Evolutionary conservation across 1,139 yeast species (phyloP), one percentile per base, ranked within the genome.

Genomic region (Yamadazyma mexicana): DNA sequence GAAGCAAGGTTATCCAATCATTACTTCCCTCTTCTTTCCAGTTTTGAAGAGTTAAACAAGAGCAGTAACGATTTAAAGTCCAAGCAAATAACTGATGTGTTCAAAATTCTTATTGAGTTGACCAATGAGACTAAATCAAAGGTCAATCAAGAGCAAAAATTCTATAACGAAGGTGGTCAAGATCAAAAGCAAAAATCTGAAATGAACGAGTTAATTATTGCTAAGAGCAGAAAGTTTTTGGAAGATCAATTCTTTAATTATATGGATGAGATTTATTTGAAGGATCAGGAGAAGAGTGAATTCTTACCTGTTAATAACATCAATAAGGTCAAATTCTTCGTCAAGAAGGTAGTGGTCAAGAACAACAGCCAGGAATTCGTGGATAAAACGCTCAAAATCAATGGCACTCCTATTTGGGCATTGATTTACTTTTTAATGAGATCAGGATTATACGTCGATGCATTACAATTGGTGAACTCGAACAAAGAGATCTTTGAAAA

Each of bases 401-500:
- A 92, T 61, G 91, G 91, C 10, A 71, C 79, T 1, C 98, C 98
- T 4, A 77, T 92, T 16, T 92, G 98, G 98, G 96, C 96, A 0
- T 66, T 89, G 38, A 66, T 92, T 5, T 94, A 85, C 57, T 91
- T 87, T 60, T 70, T 92, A 50, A 62, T 92, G 40, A 81, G 98
- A 54, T 81, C 92, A 6, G 98, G 98, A 2, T 77, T 85, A 49
- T 67, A 79, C 46, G 66, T 77, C 31, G 98, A 91, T 48, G 96
- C 96, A 0, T 66, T 85, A 32, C 66, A 64, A 22, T 57, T 70
- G 37, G 64, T 69, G 3, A 43, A 46, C 12, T 45, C 56, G 12
- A 66, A 71, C 48, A 54, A 59, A 31, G 82, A 79, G 36, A 51
- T 74, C 14, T 87, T 92, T 62, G 84, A 83, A 53, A 88, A 87